A percentile compares a stretch with the other conserved stretches of the same genome.
These are phyloP conservation scores for Flagelloscypha sp. DNA, from an alignment of 768 basidiomycete genomes.

Conservation along the genomic window DNA sequence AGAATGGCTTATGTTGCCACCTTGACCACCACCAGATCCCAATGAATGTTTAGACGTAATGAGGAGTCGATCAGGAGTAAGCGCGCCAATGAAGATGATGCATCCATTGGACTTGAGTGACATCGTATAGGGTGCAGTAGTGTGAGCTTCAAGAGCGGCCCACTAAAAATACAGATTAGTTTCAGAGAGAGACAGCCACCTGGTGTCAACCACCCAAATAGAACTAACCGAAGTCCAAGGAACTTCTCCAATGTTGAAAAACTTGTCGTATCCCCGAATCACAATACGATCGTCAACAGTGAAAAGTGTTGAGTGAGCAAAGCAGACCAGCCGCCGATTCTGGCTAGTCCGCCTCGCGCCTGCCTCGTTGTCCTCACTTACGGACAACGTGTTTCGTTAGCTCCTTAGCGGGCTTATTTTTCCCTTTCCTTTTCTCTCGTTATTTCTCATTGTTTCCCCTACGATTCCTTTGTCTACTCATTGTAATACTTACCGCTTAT, in stretches of 20 bases:
- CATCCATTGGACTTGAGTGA: constrained; percentile 95
- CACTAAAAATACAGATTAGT: constrained; percentile 68
- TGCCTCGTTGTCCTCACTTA: too few species aligned
- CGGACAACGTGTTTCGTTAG: too few species aligned
- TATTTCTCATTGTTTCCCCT: too few species aligned
- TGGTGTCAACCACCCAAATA: background rate
- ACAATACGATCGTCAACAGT: constrained; percentile 68
- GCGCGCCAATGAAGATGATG: constrained; percentile 88
- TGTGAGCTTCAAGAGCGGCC: constrained; percentile 60
- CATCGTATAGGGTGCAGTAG: constrained; percentile 70
- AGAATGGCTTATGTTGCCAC: constrained; percentile 54
- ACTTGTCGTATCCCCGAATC: constrained; percentile 94
- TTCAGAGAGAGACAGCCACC: too few species aligned
- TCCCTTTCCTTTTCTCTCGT: too few species aligned
- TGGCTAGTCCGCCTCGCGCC: too few species aligned
- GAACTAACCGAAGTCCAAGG: constrained; percentile 82
- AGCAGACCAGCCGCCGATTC: too few species aligned
- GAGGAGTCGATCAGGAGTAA: constrained; percentile 65
- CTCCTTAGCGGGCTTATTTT: too few species aligned
- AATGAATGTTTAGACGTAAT: constrained; percentile 92
- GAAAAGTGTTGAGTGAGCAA: too few species aligned
- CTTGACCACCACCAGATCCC: constrained; percentile 19
- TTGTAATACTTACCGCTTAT: too few species aligned
- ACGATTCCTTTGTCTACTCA: too few species aligned
- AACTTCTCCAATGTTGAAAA: constrained; percentile 96